Evolutionary conservation across 2,329 filamentous ascomycete species (phyloP).

Genomic region (Hymenoscyphus fructigenus): DNA sequence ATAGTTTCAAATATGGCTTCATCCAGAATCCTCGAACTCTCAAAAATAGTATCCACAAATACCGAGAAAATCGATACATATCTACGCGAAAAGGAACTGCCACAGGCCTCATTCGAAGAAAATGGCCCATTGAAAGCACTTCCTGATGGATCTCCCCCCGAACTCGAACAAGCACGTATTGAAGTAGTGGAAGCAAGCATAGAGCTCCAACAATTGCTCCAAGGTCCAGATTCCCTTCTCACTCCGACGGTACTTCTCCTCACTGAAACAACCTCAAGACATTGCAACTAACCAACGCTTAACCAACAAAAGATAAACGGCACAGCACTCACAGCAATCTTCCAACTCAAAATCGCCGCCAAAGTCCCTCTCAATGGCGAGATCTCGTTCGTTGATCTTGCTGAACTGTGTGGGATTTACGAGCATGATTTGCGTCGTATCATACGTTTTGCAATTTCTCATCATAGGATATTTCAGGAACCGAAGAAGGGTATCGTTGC

Average conservation of each 20-base stretch:
- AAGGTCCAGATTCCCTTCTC: constrained; percentile 9
- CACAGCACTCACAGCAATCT: constrained; percentile 26
- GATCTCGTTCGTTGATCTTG: constrained; percentile 26
- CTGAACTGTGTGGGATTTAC: constrained; percentile 15
- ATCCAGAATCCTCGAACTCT: constrained; percentile 18
- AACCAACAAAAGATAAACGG: constrained; percentile 18
- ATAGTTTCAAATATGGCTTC: background rate
- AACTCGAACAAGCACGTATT: constrained; percentile 17
- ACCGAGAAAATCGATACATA: constrained; percentile 16
- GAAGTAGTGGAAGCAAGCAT: constrained; percentile 19
- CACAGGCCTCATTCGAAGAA: constrained; percentile 18
- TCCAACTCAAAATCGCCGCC: constrained; percentile 22
- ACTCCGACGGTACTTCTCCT: constrained; percentile 5
- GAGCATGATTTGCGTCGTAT: constrained; percentile 20
- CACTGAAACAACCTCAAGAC: background rate
- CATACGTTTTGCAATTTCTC: constrained; percentile 24
- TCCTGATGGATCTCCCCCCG: background rate
- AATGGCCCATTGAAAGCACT: constrained; percentile 11
- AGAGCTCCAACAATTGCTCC: constrained; percentile 25
- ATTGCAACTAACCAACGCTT: background rate
- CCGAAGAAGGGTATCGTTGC: constrained; percentile 19
- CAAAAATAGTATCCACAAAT: constrained; percentile 10
- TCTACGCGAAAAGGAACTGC: constrained; percentile 5
- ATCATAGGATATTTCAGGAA: constrained; percentile 24
- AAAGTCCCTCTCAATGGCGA: constrained; percentile 20